Evolutionary conservation across 2,329 filamentous ascomycete genomes (phyloP), one percentile per base, ranked within the genome.

Genomic region (Fusarium tricinctum): DNA sequence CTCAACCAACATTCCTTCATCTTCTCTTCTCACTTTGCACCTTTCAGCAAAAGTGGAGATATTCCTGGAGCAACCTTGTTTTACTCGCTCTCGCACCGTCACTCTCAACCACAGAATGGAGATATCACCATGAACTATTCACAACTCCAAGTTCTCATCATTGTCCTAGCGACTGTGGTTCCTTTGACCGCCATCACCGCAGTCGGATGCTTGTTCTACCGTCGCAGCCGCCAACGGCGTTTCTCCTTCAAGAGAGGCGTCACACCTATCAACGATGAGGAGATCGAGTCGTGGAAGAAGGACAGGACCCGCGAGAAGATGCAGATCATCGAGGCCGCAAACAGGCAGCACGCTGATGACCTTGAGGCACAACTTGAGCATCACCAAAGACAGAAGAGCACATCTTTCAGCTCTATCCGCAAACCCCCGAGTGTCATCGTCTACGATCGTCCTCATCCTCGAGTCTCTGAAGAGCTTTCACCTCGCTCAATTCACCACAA

Each of bases 271-370:
- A 83, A 86, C 65, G 88, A 90, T 70, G 87, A 89, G 62, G 88
- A 90, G 74, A 90, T 90, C 60, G 86, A 86, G 69, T 88, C 86
- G 6, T 90, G 88, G 88, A 88, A 86, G 72, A 78, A 79, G 28
- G 79, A 78, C 53, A 75, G 73, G 51, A 50, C 49, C 48, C 68
- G 74, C 40, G 74, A 79, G 69, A 78, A 80, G 73, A 69, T 71
- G 14, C 78, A 53, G n/a, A 60, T 73, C 39, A 62, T 67, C 32
- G 68, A 73, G 52, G 59, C 58, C 28, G 26, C 52, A 23, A 65
- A 65, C 46, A 51, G 23, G 22, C 44, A 52, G 23, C 44, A 52
- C 40, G 40, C 33, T 47, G 43, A 66, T 23, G 45, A 56, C 14
- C 28, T 63, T 14, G 58, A 70, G 26, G 19, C 58, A 44, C 49